Evolutionary conservation across 2,329 filamentous ascomycete genomes (phyloP), one percentile per base, ranked within the genome.

Genomic region (Fusarium bactridioides): DNA sequence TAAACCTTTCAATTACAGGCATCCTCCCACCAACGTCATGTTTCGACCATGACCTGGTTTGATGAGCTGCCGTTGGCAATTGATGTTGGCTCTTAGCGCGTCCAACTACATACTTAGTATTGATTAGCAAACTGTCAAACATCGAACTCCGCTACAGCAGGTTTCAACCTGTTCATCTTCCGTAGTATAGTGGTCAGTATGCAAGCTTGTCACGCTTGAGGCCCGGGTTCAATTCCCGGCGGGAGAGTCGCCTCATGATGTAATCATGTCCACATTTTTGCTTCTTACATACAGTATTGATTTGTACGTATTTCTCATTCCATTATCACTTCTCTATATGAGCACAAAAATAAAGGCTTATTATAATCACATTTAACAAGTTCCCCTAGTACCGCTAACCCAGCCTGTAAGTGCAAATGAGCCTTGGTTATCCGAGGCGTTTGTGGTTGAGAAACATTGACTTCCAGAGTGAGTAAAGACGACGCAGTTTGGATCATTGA

Each of bases 61-160:
- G 3, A 3, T 25, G 0, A 23, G n/a, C 5, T 33, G 19, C 3
- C 1, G 8, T 15, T 33, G 4, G n/a, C 11, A 19, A 7, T 10
- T 3, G 47, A 33, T 33, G 2, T 23, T 33, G 2, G 16, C 4
- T 0, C 3, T 7, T 19, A 0, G 6, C 0, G 0, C 0, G 0
- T 0, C 0, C 0, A 27, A 7, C 0, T 37, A 25, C 31, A 25
- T 35, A 27, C 10, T n/a, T 37, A 27, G 0, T 0, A 25, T 25
- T 25, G 23, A 25, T 25, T 25, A 16, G n/a, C 10, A 0, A 6
- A 2, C 0, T 0, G 2, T 2, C 3, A 4, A 2, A 0, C 15
- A 54, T 29, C 50, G 50, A 54, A 54, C 33, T 54, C 19, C 19
- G 50, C 50, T 54, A 54, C 50, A 40, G 33, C 50, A 54, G 50